Evolutionary conservation across 192 early-diverging fungal genomes (phyloP), one percentile per base, ranked within the genome.

Genomic region (Chytriomyces confervae): DNA sequence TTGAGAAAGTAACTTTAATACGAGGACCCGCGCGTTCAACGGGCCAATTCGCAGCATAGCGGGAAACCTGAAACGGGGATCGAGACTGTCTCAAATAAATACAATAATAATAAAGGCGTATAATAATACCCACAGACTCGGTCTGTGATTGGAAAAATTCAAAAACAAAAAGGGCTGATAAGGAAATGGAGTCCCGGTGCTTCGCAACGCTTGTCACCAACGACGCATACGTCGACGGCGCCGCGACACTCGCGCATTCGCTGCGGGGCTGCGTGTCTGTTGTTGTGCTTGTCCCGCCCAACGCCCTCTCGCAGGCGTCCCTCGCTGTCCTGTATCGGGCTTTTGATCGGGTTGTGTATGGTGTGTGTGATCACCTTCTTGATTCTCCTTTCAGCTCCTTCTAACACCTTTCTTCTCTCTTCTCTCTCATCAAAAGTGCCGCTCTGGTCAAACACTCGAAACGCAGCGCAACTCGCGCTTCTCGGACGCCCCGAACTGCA

Each of bases 401-500:
- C 24, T 27, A 27, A 27, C 24, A 27, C 24, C 36, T 36, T n/a
- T 36, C 36, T 36, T 36, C 1, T 36, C 36, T 36, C 36, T 36
- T 36, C 36, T 36, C 36, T 4, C 36, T 36, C 36, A 36, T 3
- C 36, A 36, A 36, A 3, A 36, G 36, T 75, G 10, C 72, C 72
- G 45, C 43, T 79, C 48, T 62, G 23, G 47, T 48, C 77, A 8
- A 63, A 66, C 70, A 24, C n/a, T 6, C 43, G 70, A 10, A 87
- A 92, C 50, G 61, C 75, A n/a, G 80, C 57, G 45, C 91, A 93
- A 73, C 80, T 94, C 10, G 50, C 62, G 18, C 79, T 97, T 9
- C 89, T 98, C 13, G 97, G 96, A n/a, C 86, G 97, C 7, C 92
- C 93, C 13, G 97, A 98, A 72, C 91, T 98, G 13, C 91, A 92